Evolutionary conservation across 2,329 filamentous ascomycete genomes (phyloP), one percentile per base, ranked within the genome.

Genomic region (Talaromyces sp.): DNA sequence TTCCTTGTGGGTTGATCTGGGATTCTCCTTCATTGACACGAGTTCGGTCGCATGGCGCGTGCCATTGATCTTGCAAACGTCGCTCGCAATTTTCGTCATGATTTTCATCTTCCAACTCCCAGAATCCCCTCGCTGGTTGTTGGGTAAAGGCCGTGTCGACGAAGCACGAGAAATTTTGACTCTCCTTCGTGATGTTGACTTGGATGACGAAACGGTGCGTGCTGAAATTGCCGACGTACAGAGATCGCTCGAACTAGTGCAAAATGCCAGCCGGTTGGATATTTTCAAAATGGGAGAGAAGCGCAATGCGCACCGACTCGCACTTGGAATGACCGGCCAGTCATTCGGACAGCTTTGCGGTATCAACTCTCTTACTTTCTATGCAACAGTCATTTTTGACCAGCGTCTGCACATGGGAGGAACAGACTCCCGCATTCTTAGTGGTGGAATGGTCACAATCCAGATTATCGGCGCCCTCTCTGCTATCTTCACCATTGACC

Each of bases 381-480:
- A 77, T 65, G 74, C 74, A 0, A 74, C 72, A 0, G 74, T 71
- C 4, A 74, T 73, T 50, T 83, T 62, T 75, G 79, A 47, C 75
- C 80, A 74, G 65, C 73, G 75, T 52, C 27, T 65, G 31, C 35
- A 56, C 3, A 57, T 65, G 33, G 64, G 64, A 24, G 64, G 59
- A 1, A 65, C 60, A 1, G 50, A 64, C 19, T 64, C 71, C 11
- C 70, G 68, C 19, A 72, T 82, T 57, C 75, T 84, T 7, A 77
- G 81, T 8, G 81, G 75, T 3, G 82, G 81, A 33, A 83, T 83
- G 13, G 74, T 86, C 37, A 86, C 84, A 5, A 87, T 82, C 80
- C 85, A 86, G 70, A 84, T 85, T 69, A 68, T 85, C 22, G 82
- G 81, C 37, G 82, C 80, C 19, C 81, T 84, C 71, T 72, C 83